These are phyloP conservation scores for Dendrobium nobile DNA, from an alignment of 106 monocot species.

Conservation along the genomic window DNA sequence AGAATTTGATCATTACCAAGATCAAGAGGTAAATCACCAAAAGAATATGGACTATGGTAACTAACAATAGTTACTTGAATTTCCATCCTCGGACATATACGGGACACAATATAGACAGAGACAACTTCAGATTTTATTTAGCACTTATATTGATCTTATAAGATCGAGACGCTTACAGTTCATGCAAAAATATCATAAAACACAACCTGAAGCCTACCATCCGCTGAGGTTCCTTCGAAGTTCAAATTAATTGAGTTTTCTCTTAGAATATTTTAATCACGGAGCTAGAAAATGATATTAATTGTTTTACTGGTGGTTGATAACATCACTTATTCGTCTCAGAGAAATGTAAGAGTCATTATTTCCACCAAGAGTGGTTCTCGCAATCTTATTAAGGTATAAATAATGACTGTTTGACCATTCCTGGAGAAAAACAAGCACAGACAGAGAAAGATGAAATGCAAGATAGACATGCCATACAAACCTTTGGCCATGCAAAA, in stretches of 20 bases:
- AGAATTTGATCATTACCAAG: slow-evolving; percentile 3
- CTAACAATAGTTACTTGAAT: not conserved
- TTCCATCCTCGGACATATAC: not conserved
- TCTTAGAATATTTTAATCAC: not conserved
- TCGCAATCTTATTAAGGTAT: not conserved
- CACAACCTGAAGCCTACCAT: not conserved
- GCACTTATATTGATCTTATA: not conserved
- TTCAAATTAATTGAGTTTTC: not conserved
- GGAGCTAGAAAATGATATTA: not conserved
- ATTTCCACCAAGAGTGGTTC: not conserved
- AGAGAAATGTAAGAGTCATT: not conserved
- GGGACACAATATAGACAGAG: not conserved
- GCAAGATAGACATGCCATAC: not conserved
- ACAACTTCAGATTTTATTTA: not conserved
- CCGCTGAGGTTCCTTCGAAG: not conserved
- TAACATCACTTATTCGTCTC: not conserved
- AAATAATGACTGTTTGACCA: not conserved
- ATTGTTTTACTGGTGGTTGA: not conserved
- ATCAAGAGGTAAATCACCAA: not conserved
- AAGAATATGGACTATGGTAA: not conserved
- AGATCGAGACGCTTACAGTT: not conserved
- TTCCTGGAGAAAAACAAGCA: not conserved
- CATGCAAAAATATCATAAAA: not conserved
- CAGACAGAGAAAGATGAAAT: not conserved
- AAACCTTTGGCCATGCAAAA: slow-evolving; percentile 83